phyloP scores from a whole-genome alignment of 176 grass and related monocot species.

The Zoysia japonica region DNA sequence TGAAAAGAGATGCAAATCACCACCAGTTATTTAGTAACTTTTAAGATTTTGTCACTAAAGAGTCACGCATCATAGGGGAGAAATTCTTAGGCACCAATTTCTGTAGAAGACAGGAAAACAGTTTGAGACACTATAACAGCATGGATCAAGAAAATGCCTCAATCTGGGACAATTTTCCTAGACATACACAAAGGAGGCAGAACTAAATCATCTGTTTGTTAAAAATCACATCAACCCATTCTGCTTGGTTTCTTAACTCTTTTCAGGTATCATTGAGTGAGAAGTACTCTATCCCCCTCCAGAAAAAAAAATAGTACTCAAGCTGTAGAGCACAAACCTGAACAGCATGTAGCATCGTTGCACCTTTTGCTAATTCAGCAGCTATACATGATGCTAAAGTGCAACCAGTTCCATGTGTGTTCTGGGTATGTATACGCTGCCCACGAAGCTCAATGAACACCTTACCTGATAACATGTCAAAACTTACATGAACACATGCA shows the following conservation, averaged over 20 bases:
- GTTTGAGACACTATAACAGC: not conserved
- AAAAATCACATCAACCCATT: not conserved
- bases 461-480: constrained; percentile 58
- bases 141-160: not conserved
- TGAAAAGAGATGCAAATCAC: constrained; percentile 1
- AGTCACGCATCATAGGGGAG: not conserved
- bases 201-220: not conserved
- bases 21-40: not conserved
- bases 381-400: constrained; percentile 93
- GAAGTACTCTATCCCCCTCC: not conserved
- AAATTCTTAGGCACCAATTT: not conserved
- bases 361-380: constrained; percentile 89
- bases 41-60: not conserved
- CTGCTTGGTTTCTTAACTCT: not conserved
- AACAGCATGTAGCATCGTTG: constrained; percentile 74
- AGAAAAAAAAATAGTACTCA: not conserved
- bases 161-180: not conserved
- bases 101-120: not conserved
- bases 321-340: constrained; percentile 42
- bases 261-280: not conserved
- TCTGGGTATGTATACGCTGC: constrained; percentile 63
- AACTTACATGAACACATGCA: constrained; percentile 7
- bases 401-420: constrained; percentile 96
- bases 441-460: constrained; percentile 70
- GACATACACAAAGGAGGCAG: not conserved